These are phyloP conservation scores for Neurospora sp. DNA, from an alignment of 495 filamentous ascomycete genomes.

Conservation along the genomic window DNA sequence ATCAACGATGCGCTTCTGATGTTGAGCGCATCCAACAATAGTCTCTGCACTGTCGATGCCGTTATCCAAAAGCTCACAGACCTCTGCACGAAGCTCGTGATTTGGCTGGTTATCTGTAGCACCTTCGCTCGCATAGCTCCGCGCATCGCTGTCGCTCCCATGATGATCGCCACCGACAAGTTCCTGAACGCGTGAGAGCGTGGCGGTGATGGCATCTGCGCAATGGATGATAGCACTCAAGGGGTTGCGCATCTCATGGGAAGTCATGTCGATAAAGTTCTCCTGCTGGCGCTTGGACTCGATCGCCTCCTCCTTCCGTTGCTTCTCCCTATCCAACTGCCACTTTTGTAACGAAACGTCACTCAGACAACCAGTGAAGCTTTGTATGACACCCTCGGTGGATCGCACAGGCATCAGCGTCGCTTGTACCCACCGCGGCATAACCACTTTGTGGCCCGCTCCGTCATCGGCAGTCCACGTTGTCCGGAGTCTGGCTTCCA, in stretches of 20 bases:
- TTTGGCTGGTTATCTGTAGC: not conserved
- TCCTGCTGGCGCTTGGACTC: conserved; percentile 43
- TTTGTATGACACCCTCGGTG: conserved; percentile 20
- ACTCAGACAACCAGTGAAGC: conserved; percentile 29
- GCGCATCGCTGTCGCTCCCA: not conserved
- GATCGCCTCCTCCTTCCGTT: conserved; percentile 34
- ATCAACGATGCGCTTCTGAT: conserved; percentile 73
- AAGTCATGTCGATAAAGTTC: conserved; percentile 71
- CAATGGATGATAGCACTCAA: conserved; percentile 63
- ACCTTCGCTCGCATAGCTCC: not conserved
- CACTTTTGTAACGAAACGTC: conserved; percentile 30
- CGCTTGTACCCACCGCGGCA: conserved; percentile 24
- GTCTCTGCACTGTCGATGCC: conserved; percentile 63
- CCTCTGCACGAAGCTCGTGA: conserved; percentile 10
- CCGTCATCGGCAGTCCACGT: conserved; percentile 22
- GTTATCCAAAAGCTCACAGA: conserved; percentile 33
- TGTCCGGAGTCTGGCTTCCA: conserved; percentile 27
- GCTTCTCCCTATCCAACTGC: conserved; percentile 28
- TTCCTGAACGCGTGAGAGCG: conserved; percentile 20
- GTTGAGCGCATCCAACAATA: conserved; percentile 62
- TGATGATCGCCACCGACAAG: conserved; percentile 9
- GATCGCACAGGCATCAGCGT: conserved; percentile 26
- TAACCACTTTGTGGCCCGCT: conserved; percentile 17
- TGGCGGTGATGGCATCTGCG: conserved; percentile 42
- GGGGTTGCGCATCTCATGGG: conserved; percentile 70